Conservation (phyloP, 1,284 basidiomycete genomes). For the Inonotus hispidus region DNA sequence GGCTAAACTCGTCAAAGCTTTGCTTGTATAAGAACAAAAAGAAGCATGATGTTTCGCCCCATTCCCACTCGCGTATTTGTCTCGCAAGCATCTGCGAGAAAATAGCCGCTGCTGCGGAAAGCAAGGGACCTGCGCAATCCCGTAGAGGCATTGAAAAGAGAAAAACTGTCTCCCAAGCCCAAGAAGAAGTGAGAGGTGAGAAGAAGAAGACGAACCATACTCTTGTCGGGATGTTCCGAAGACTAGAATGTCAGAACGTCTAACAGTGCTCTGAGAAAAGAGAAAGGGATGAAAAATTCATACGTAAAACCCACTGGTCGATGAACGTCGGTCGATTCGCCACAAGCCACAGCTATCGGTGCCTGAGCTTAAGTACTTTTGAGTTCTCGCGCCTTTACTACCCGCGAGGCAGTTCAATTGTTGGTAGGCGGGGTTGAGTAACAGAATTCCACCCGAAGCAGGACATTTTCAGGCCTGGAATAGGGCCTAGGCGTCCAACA, state of each 20-base stretch:
- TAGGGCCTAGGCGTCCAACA: background rate
- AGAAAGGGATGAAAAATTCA: background rate
- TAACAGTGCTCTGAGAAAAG: background rate
- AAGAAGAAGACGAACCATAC: background rate
- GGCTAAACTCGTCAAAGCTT: background rate
- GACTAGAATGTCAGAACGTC: background rate
- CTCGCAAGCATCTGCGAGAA: background rate
- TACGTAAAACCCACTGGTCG: background rate
- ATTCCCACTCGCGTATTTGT: background rate
- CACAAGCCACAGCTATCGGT: background rate
- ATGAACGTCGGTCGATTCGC: background rate
- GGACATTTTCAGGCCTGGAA: background rate
- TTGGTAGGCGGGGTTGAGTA: background rate
- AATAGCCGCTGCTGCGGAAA: background rate
- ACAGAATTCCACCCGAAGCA: background rate
- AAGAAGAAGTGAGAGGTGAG: too few species aligned
- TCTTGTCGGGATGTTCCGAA: background rate
- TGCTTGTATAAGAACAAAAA: background rate
- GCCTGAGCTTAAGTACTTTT: background rate
- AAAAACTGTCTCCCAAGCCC: background rate
- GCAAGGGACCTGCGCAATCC: background rate
- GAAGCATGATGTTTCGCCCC: background rate
- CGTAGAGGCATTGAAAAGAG: background rate
- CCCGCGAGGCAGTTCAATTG: background rate
- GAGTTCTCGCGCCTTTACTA: background rate